Conservation (phyloP, 768 basidiomycete genomes). For the Chalciporus pseudorubinellus region DNA sequence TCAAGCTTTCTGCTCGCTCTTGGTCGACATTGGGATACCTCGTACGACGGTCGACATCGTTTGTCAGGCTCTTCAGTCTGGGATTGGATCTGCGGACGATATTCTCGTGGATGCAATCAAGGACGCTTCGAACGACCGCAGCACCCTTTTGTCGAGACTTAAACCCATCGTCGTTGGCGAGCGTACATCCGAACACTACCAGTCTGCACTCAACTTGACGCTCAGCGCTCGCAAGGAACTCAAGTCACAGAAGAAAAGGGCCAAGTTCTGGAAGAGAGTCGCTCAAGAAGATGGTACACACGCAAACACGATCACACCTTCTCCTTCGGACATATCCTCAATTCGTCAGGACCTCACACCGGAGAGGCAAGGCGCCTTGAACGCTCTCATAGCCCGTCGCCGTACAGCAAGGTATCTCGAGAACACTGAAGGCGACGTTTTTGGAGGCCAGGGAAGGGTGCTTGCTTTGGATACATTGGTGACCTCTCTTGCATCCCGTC, state of each 20-base stretch:
- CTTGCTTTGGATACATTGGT: slow-evolving; percentile 20
- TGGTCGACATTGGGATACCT: slow-evolving; percentile 30
- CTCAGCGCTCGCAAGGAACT: slow-evolving; percentile 45
- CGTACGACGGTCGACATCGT: slow-evolving; percentile 21
- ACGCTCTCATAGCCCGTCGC: slow-evolving; percentile 35
- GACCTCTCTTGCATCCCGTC: slow-evolving; percentile 22
- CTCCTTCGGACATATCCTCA: slow-evolving; percentile 31
- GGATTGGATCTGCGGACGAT: slow-evolving; percentile 38
- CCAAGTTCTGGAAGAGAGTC: slow-evolving; percentile 47
- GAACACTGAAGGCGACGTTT: slow-evolving; percentile 21
- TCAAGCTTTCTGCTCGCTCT: slow-evolving; percentile 22
- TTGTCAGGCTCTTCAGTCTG: slow-evolving; percentile 19
- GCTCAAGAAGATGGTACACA: slow-evolving; percentile 34
- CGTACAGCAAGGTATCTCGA: slow-evolving; percentile 13
- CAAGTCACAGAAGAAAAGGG: slow-evolving; percentile 40
- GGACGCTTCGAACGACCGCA: slow-evolving; percentile 38
- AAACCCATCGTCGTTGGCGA: slow-evolving; percentile 34
- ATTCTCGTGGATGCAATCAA: slow-evolving; percentile 44
- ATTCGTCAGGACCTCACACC: slow-evolving; percentile 24
- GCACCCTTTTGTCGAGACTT: slow-evolving; percentile 43
- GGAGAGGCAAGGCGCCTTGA: slow-evolving; percentile 34
- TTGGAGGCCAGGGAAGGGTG: slow-evolving; percentile 18
- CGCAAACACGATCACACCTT: slow-evolving; percentile 24
- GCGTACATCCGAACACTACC: slow-evolving; percentile 42
- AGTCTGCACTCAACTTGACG: slow-evolving; percentile 45